These are phyloP conservation scores for Debaryomycetaceae sp. DNA, from an alignment of 1,139 yeast species.

Conservation along the genomic window DNA sequence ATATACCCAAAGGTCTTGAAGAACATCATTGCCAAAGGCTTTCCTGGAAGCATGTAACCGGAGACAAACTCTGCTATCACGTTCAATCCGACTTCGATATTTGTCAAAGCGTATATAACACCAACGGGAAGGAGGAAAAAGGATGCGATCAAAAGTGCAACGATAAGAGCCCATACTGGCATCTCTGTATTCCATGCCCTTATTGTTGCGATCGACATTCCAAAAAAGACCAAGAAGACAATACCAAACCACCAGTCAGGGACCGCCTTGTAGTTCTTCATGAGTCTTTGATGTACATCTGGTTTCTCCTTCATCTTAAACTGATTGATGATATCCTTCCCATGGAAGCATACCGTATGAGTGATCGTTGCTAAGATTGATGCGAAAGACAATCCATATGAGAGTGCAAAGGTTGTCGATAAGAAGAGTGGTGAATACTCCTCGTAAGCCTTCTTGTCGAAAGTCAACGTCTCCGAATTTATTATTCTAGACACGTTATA, in stretches of 20 bases:
- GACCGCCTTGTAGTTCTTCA: slow-evolving; percentile 55
- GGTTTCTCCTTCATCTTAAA: slow-evolving; percentile 43
- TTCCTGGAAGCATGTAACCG: slow-evolving; percentile 48
- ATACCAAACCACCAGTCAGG: slow-evolving; percentile 65
- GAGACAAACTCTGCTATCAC: slow-evolving; percentile 44
- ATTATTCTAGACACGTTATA: slow-evolving; percentile 46
- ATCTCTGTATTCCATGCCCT: slow-evolving; percentile 43
- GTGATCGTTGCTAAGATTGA: slow-evolving; percentile 9
- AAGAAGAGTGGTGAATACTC: slow-evolving; percentile 39
- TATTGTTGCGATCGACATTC: slow-evolving; percentile 35
- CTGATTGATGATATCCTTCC: slow-evolving; percentile 41
- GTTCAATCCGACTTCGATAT: slow-evolving; percentile 44
- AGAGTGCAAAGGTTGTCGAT: slow-evolving; percentile 13
- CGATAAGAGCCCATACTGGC: slow-evolving; percentile 37
- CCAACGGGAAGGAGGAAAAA: slow-evolving; percentile 44
- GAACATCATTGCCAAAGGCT: slow-evolving; percentile 46
- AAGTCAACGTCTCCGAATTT: slow-evolving; percentile 33
- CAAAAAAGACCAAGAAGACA: slow-evolving; percentile 42
- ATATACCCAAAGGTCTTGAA: slow-evolving; percentile 48
- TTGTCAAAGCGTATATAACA: slow-evolving; percentile 38
- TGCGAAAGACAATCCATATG: slow-evolving; percentile 10
- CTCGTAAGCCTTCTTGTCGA: slow-evolving; percentile 31
- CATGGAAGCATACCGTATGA: slow-evolving; percentile 6
- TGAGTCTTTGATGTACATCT: slow-evolving; percentile 63
- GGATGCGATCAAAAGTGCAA: slow-evolving; percentile 39